Percentiles rank a stretch among this genome's conserved stretches.
These are phyloP conservation scores for Saccharomycopsis oosterbeekiorum DNA, from an alignment of 805 yeast genomes.

Conservation along the genomic window DNA sequence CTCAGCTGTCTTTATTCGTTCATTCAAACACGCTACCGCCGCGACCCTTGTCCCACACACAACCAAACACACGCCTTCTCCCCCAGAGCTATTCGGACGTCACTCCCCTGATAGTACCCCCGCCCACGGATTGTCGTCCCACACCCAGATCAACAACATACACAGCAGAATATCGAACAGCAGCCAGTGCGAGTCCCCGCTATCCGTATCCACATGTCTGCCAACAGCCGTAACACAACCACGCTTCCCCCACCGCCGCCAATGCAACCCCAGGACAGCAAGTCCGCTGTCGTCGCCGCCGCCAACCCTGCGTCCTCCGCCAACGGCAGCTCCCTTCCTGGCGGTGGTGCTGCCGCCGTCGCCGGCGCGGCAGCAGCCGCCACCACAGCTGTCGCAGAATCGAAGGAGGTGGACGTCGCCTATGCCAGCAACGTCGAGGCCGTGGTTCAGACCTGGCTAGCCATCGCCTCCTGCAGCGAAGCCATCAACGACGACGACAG, in stretches of 20 bases:
- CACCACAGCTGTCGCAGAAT: conserved; percentile 19
- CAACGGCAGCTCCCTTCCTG: background rate
- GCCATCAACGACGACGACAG: conserved; percentile 79
- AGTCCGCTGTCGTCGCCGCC: conserved; percentile 4
- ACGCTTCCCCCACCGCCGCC: conserved; percentile 1
- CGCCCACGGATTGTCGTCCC: too few relatives aligned
- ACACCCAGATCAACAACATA: background rate
- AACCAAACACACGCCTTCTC: too few relatives aligned
- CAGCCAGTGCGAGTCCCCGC: background rate
- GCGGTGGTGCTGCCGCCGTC: too few relatives aligned
- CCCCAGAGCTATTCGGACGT: too few relatives aligned
- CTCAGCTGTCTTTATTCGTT: too few relatives aligned
- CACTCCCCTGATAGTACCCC: too few relatives aligned
- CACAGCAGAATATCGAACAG: background rate
- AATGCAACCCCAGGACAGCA: background rate
- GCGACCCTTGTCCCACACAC: too few relatives aligned
- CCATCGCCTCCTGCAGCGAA: conserved; percentile 57
- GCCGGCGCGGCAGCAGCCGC: conserved; percentile 10
- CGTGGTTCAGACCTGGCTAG: conserved; percentile 79
- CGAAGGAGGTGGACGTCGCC: conserved; percentile 19
- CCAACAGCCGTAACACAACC: background rate
- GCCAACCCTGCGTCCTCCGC: background rate
- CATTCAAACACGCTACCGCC: too few relatives aligned
- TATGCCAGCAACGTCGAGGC: conserved; percentile 28
- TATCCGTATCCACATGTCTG: background rate